Evolutionary conservation across 2,329 filamentous ascomycete species (phyloP).

Genomic region (Juglanconis oblonga): DNA sequence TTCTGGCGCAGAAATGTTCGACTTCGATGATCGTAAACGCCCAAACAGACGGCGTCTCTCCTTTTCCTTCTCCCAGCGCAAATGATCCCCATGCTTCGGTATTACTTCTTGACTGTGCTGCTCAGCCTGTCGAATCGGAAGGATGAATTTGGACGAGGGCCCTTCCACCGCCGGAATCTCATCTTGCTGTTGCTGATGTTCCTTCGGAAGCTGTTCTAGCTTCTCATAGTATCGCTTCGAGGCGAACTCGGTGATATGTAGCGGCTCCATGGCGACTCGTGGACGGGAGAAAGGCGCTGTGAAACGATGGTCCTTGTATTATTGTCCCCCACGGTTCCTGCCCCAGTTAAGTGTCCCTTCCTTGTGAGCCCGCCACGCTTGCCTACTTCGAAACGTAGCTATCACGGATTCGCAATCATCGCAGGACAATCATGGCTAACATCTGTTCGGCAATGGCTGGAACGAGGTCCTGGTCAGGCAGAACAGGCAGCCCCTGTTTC

Average conservation of each 20-base stretch:
- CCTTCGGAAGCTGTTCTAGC: conserved; percentile 51
- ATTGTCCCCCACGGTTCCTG: conserved; percentile 16
- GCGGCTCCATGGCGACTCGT: conserved; percentile 53
- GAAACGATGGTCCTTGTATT: neutral
- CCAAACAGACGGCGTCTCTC: conserved; percentile 17
- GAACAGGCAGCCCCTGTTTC: neutral
- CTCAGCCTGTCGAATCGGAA: conserved; percentile 26
- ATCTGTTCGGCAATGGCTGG: conserved; percentile 21
- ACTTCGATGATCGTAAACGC: conserved; percentile 14
- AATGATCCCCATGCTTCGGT: conserved; percentile 23
- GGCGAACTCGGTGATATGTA: conserved; percentile 64
- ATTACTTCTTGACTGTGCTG: conserved; percentile 19
- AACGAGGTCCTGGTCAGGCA: neutral
- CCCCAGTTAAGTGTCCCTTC: conserved; percentile 17
- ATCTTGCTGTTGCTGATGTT: conserved; percentile 37
- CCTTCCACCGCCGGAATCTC: conserved; percentile 24
- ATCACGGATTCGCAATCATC: conserved; percentile 23
- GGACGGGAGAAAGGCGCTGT: neutral
- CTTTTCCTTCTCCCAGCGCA: conserved; percentile 22
- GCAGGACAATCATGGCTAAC: conserved; percentile 32
- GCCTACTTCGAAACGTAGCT: conserved; percentile 15
- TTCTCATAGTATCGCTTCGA: conserved; percentile 64
- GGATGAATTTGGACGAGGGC: conserved; percentile 27
- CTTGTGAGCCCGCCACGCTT: conserved; percentile 7
- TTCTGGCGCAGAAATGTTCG: conserved; percentile 9